Conservation (phyloP, 768 basidiomycete species). For the Hericium alpestre region DNA sequence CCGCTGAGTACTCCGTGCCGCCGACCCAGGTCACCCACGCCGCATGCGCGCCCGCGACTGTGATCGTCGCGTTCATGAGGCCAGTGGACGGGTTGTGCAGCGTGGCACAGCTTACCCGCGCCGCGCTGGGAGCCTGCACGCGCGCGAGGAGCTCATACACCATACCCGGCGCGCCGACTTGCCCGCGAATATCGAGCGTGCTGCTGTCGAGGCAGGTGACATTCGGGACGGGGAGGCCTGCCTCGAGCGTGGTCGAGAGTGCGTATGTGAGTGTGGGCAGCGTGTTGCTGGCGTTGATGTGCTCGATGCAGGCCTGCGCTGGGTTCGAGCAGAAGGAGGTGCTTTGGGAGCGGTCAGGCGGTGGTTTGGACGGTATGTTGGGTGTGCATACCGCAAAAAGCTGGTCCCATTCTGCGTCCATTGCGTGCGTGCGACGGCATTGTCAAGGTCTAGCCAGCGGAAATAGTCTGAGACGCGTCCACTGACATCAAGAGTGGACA, state of each 20-base stretch:
- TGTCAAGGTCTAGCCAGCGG: constrained; percentile 64
- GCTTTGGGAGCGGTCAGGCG: constrained; percentile 15
- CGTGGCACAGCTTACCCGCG: constrained; percentile 24
- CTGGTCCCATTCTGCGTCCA: constrained; percentile 45
- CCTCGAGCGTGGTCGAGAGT: constrained; percentile 34
- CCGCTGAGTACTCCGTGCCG: constrained; percentile 58
- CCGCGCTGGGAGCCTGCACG: constrained; percentile 23
- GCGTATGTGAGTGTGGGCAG: constrained; percentile 34
- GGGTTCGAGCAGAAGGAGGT: constrained; percentile 63
- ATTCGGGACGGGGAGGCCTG: constrained; percentile 42
- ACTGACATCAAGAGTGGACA: constrained; percentile 34
- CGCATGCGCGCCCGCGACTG: constrained; percentile 35
- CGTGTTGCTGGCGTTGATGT: constrained; percentile 28
- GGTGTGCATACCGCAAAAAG: constrained; percentile 36
- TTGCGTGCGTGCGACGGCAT: constrained; percentile 42
- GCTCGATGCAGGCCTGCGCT: constrained; percentile 49
- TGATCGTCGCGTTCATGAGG: constrained; percentile 29
- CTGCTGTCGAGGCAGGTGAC: constrained; percentile 48
- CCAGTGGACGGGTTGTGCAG: constrained; percentile 10
- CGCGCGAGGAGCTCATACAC: constrained; percentile 54
- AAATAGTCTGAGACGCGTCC: constrained; percentile 30
- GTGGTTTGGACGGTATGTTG: background rate
- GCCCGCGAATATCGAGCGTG: constrained; percentile 46
- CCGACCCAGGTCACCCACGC: constrained; percentile 66
- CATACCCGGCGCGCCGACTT: constrained; percentile 49